Evolutionary conservation across 2,329 filamentous ascomycete species (phyloP).

Genomic region (Tolypocladium ovalisporum): DNA sequence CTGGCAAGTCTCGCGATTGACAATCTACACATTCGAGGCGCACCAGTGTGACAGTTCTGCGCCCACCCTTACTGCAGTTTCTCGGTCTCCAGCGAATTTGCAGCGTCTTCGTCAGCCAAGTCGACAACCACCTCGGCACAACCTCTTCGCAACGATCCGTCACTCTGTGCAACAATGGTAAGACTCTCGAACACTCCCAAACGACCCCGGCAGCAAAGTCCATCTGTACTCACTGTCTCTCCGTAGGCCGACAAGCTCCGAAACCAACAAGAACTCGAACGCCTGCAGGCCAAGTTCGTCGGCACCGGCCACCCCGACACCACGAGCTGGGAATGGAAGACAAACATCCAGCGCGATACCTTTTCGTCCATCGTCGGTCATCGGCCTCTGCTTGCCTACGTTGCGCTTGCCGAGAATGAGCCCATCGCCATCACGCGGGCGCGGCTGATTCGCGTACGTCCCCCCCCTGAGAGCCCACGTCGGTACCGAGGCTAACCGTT

Average conservation of each 20-base stretch:
- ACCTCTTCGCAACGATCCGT: neutral
- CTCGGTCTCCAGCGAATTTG: neutral
- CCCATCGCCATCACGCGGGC: slow-evolving; percentile 69
- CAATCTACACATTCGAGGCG: neutral
- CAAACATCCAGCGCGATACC: slow-evolving; percentile 90
- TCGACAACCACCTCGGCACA: neutral
- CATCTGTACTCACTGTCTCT: neutral
- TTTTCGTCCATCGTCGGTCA: slow-evolving; percentile 85
- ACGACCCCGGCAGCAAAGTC: neutral
- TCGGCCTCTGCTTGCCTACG: slow-evolving; percentile 76
- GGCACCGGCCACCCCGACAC: slow-evolving; percentile 96
- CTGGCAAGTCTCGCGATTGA: neutral
- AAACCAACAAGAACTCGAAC: slow-evolving; percentile 93
- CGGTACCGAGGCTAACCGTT: slow-evolving; percentile 1
- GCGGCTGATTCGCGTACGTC: slow-evolving; percentile 61
- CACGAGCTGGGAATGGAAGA: slow-evolving; percentile 93
- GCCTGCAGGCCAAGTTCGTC: slow-evolving; percentile 89
- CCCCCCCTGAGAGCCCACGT: neutral
- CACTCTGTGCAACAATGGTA: slow-evolving; percentile 12
- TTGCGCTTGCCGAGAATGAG: slow-evolving; percentile 82
- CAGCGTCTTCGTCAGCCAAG: neutral
- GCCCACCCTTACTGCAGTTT: too few species aligned
- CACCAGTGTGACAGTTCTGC: neutral
- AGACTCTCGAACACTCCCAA: neutral
- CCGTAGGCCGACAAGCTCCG: slow-evolving; percentile 88